A percentile compares a stretch with the other conserved stretches of the same genome.
Evolutionary conservation across 371 early-diverging fungal species (phyloP).

Genomic region (Mortierella sp.): DNA sequence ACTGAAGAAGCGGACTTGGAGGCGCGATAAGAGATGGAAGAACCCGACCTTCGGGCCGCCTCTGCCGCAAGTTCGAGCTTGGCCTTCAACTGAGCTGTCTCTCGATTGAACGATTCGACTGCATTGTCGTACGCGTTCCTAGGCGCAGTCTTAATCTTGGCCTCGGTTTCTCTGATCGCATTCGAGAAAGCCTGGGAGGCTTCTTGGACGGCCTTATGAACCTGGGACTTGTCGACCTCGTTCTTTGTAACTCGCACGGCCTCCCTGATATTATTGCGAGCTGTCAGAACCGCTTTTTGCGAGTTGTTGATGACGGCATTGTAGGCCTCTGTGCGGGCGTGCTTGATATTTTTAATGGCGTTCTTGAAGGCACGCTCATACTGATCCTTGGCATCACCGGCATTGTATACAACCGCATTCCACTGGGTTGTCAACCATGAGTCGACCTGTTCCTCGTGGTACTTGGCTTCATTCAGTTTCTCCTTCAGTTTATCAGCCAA

Average conservation of each 20-base stretch:
- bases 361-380: conserved; percentile 36
- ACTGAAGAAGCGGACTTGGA: conserved; percentile 29
- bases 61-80: conserved; percentile 31
- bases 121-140: conserved; percentile 31
- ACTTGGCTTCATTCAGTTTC: conserved; percentile 35
- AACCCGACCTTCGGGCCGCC: conserved; percentile 31
- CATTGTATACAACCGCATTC: conserved; percentile 29
- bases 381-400: conserved; percentile 28
- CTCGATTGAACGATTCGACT: conserved; percentile 26
- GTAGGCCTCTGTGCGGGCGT: conserved; percentile 19
- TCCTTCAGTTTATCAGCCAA: conserved; percentile 22
- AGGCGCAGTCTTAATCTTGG: conserved; percentile 27
- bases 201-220: conserved; percentile 21
- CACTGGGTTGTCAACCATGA: conserved; percentile 37
- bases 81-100: conserved; percentile 21
- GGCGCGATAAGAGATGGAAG: conserved; percentile 17
- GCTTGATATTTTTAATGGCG: conserved; percentile 14
- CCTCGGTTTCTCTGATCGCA: conserved; percentile 20
- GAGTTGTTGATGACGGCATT: conserved; percentile 13
- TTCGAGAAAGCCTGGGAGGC: conserved; percentile 17
- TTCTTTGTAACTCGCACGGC: conserved; percentile 20
- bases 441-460: conserved; percentile 31
- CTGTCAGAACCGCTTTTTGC: conserved; percentile 19
- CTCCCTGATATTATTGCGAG: conserved; percentile 18
- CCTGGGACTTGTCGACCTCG: conserved; percentile 5